Evolutionary conservation across 148 eudicot genomes (phyloP).

Genomic region (Heliamphora exappendiculata): DNA sequence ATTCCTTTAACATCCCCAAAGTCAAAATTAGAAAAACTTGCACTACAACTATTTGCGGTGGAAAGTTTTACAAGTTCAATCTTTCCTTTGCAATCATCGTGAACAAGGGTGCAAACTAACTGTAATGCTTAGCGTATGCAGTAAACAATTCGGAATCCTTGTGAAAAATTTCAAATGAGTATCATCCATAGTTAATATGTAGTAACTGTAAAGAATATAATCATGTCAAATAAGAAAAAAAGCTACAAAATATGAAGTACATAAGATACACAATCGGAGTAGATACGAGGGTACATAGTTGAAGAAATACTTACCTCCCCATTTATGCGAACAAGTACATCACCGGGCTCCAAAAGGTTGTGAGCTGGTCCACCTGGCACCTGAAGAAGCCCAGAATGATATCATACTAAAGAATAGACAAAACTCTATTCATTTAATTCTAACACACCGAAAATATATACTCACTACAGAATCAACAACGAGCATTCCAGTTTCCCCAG

Average conservation of each 20-base stretch:
- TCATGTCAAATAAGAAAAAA: not conserved
- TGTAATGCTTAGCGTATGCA: not conserved
- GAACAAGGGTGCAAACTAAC: not conserved
- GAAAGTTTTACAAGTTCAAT: not conserved
- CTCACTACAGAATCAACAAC: slow-evolving; percentile 96
- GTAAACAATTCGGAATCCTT: not conserved
- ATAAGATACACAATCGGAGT: not conserved
- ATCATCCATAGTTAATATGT: not conserved
- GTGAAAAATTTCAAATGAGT: not conserved
- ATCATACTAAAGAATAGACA: not conserved
- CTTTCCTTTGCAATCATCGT: not conserved
- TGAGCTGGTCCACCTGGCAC: slow-evolving; percentile 96
- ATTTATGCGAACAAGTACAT: slow-evolving; percentile 81
- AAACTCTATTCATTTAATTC: not conserved
- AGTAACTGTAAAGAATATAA: not conserved
- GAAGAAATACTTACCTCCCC: slow-evolving; percentile 48
- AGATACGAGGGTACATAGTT: not conserved
- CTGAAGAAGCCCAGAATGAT: slow-evolving; percentile 32
- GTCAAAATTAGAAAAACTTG: not conserved
- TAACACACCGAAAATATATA: slow-evolving; percentile 8
- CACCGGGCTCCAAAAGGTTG: slow-evolving; percentile 87
- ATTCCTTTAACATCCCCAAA: not conserved
- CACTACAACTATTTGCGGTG: not conserved
- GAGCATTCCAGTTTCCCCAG: slow-evolving; percentile 95
- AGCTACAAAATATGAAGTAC: not conserved